Percentiles rank a stretch among this genome's conserved stretches.
phyloP scores from a whole-genome alignment of 176 grass and related monocot genomes.

The Ensete glaucum region DNA sequence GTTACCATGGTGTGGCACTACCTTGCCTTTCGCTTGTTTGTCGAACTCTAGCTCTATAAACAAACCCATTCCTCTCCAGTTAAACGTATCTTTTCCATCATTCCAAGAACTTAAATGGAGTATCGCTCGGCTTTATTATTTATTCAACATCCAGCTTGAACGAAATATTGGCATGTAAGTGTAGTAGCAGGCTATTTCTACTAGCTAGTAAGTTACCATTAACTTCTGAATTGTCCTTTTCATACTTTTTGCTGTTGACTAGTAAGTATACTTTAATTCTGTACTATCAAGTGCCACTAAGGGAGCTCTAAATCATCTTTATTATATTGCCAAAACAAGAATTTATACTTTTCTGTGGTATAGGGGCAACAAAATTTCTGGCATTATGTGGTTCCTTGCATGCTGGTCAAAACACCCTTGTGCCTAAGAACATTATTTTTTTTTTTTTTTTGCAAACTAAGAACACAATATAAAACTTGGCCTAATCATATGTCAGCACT shows the following conservation, averaged over 20 bases:
- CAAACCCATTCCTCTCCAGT: conserved; percentile 64
- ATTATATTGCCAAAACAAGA: neutral
- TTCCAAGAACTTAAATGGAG: conserved; percentile 73
- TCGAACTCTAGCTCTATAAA: conserved; percentile 53
- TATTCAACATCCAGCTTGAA: conserved; percentile 92
- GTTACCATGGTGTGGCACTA: conserved; percentile 29
- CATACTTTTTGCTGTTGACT: neutral
- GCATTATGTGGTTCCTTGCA: neutral
- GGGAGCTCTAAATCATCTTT: neutral
- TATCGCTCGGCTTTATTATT: conserved; percentile 82
- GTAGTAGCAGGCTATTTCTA: conserved; percentile 15
- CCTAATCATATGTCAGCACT: too few species aligned
- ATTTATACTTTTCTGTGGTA: neutral
- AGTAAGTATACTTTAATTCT: neutral
- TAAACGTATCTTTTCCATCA: conserved; percentile 66
- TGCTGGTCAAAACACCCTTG: neutral
- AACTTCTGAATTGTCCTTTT: neutral
- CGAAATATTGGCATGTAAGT: conserved; percentile 95
- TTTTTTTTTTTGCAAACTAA: too few species aligned
- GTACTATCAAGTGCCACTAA: neutral
- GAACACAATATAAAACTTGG: too few species aligned
- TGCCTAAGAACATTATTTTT: neutral
- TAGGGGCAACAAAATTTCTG: neutral
- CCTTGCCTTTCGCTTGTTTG: conserved; percentile 76
- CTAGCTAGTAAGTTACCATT: neutral